Base-by-base conservation (phyloP, 139 green algal species). In the Closterium sp. region DNA sequence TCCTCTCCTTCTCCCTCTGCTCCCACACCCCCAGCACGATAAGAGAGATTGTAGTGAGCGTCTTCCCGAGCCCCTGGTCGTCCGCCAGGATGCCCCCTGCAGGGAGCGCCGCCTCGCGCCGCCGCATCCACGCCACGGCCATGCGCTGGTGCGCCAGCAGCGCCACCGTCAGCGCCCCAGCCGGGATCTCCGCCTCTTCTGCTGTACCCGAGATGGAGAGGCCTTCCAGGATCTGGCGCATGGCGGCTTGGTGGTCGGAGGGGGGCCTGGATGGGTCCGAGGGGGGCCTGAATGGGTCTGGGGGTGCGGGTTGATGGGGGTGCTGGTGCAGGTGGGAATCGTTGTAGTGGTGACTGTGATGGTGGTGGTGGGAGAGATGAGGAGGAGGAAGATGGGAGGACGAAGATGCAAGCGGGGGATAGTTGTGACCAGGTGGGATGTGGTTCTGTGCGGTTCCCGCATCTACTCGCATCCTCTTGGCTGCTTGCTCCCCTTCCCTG, bases 61-160 rank as follows among this genome's bases (percentile, higher is more conserved):
- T 95, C 89, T 95, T 95, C 10, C 93, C 93, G 28, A 95, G 86
- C 7, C 93, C 93, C 90, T 93, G 90, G 33, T 93, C 90, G 66
- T 93, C 90, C 25, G 90, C 90, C 5, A 93, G 87, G 31, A 93
- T 93, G 9, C 90, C 90, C 23, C 90, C 90, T 10, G 87, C 86
- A 32, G 90, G 90, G 31, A 91, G 30, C 0, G 64, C 84, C 30
- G n/a, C 84, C 86, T 93, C 90, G 12, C 90, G 55, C n/a, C 91
- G 87, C 16, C 25, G 30, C 90, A 93, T 93, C 90, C 90, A 93
- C 76, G 90, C 33, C 69, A 93, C 88, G 9, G 90, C 90, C 38
- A 93, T 38, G 88, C 34, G 92, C 88, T 93, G 90, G 19, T 89
- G 38, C 1, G 55, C 25, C 55, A 76, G 55, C 55, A 76, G 16